Evolutionary conservation across 2,329 filamentous ascomycete species (phyloP).

Genomic region (Didymosphaeria variabile): DNA sequence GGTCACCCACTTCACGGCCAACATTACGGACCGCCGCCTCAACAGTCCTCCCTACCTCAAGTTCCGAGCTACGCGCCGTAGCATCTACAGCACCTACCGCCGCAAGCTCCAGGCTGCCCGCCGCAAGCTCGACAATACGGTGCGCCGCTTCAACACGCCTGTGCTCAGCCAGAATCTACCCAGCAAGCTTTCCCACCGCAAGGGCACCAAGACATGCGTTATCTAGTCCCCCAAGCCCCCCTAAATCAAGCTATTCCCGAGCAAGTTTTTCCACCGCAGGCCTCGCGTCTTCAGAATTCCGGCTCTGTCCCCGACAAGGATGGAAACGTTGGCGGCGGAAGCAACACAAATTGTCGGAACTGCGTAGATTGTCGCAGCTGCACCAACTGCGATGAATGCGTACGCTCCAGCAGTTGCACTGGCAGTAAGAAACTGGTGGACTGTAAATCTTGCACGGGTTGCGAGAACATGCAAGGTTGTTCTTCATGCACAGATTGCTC

Average conservation of each 20-base stretch:
- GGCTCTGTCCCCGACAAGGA: background rate
- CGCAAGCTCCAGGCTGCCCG: background rate
- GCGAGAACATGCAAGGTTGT: background rate
- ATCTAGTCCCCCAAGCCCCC: too few relatives aligned
- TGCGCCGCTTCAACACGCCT: background rate
- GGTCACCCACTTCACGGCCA: background rate
- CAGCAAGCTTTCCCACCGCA: too few relatives aligned
- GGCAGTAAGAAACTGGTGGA: background rate
- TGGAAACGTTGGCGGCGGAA: background rate
- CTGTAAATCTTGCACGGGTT: background rate
- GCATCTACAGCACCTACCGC: background rate
- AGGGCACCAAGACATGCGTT: too few relatives aligned
- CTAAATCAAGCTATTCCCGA: too few relatives aligned
- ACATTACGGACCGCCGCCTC: background rate
- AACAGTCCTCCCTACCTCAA: background rate
- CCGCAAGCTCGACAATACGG: background rate
- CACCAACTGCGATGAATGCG: conserved; percentile 4
- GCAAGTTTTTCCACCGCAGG: background rate
- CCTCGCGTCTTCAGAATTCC: too few relatives aligned
- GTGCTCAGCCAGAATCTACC: background rate
- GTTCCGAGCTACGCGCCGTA: background rate
- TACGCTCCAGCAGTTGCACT: background rate
- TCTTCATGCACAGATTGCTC: conserved; percentile 1
- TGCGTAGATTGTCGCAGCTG: background rate
- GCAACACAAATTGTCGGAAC: conserved; percentile 1